phyloP scores from a whole-genome alignment of 768 basidiomycete genomes.

The Suillus decipiens region DNA sequence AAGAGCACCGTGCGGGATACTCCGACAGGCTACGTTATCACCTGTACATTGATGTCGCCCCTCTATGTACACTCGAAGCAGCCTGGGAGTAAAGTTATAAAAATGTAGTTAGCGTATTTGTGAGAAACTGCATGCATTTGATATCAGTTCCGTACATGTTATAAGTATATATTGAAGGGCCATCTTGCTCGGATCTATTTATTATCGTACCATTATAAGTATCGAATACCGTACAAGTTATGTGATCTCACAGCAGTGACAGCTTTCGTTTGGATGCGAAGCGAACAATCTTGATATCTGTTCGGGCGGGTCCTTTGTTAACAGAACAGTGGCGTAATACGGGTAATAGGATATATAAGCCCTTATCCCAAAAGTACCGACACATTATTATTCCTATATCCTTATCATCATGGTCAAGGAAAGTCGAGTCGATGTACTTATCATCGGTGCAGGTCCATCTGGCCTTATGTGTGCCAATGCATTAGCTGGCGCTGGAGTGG shows the following conservation, averaged over 20 bases:
- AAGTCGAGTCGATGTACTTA: conserved; percentile 45
- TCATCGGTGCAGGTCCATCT: conserved; percentile 52
- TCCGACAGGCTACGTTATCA: too few relatives aligned
- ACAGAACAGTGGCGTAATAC: neutral
- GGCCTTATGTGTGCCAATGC: conserved; percentile 72
- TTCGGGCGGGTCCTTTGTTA: neutral
- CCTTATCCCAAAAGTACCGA: neutral
- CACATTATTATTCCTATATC: neutral
- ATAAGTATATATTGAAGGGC: too few relatives aligned
- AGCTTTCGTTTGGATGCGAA: neutral
- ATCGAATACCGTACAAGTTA: neutral
- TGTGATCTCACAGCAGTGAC: neutral
- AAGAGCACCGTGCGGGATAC: too few relatives aligned
- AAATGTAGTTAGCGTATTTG: too few relatives aligned
- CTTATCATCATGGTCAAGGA: conserved; percentile 23
- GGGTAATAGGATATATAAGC: neutral
- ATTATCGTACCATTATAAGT: neutral
- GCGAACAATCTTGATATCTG: neutral
- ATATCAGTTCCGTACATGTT: too few relatives aligned
- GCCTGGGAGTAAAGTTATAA: too few relatives aligned
- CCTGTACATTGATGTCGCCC: too few relatives aligned
- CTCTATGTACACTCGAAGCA: too few relatives aligned
- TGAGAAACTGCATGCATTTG: too few relatives aligned
- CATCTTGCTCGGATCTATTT: neutral
- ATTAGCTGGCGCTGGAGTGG: conserved; percentile 43